Conservation (phyloP, 768 basidiomycete species). For the Pisolithus orientalis region DNA sequence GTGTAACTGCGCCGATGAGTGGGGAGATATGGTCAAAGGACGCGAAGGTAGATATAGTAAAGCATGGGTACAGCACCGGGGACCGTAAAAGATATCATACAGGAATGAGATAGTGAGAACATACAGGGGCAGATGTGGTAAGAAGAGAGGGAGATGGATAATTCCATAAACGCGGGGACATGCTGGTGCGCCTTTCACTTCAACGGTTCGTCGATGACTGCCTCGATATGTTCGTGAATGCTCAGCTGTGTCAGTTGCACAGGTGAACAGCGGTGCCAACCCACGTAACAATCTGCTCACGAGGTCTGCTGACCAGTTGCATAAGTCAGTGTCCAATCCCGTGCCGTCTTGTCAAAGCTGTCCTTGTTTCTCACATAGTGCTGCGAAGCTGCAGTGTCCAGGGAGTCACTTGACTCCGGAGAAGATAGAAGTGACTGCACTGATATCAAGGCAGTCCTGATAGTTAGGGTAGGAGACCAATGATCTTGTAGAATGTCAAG, state of each 20-base stretch:
- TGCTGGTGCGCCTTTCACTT: constrained; percentile 32
- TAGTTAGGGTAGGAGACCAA: constrained; percentile 90
- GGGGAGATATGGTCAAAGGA: no score
- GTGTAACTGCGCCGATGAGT: no score
- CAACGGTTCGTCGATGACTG: constrained; percentile 81
- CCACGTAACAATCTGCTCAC: constrained; percentile 67
- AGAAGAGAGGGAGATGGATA: no score
- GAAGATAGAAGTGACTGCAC: constrained; percentile 92
- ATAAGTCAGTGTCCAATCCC: constrained; percentile 91
- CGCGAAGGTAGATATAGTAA: no score
- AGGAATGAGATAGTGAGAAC: no score
- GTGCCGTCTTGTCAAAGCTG: constrained; percentile 88
- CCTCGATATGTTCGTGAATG: constrained; percentile 63
- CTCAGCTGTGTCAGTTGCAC: constrained; percentile 1
- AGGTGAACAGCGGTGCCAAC: constrained; percentile 31
- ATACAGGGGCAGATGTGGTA: no score
- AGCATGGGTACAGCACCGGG: no score
- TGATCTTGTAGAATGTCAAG: constrained; percentile 81
- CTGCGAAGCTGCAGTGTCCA: constrained; percentile 97
- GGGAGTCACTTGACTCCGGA: constrained; percentile 93
- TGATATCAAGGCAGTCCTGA: constrained; percentile 93
- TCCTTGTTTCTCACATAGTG: constrained; percentile 86
- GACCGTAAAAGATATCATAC: no score
- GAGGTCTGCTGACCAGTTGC: constrained; percentile 84
- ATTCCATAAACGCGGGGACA: no score